Base-by-base conservation (phyloP, 225 moss, liverwort and hornwort species). In the Rhytidiadelphus loreus region DNA sequence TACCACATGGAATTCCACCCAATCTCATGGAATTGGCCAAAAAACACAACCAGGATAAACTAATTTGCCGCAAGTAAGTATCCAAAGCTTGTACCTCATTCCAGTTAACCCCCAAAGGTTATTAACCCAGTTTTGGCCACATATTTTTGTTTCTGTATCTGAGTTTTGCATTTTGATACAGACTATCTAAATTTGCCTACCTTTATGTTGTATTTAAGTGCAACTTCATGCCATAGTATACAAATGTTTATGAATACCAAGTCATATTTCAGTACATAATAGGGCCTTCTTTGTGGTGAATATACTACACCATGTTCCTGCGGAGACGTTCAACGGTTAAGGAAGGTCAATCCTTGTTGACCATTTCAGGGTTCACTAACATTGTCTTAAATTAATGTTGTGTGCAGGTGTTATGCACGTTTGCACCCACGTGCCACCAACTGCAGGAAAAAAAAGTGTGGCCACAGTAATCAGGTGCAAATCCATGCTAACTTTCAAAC, bases 371-470 rank as follows among this genome's bases (percentile, higher is more conserved):
- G 48, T 26, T 52, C 25, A 37, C 7, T 9, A 35, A 26, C 22
- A 60, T n/a, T 61, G 28, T 74, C 66, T 55, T 83, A 43, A 50
- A 9, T 86, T 35, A 16, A 60, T 86, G 44, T 41, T 84, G 46
- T 89, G n/a, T 83, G 91, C 85, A 97, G 95, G 88, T 97, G 97
- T 81, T 95, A 96, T 60, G 97, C 96, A 33, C 95, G 96, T 65
- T 88, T 95, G 59, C 96, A 96, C 78, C 96, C 97, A 8, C 91
- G 95, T 24, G 97, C 96, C 69, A 95, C 96, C 2, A 97, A 97
- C 62, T 95, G 97, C 85, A 90, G 95, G 76, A 96, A 97, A 90
- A 97, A 95, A 57, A 97, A 97, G 89, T 97, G 97, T 58, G 96
- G 97, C 44, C 97, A 96, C 86, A 97, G 94, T 69, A 96, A 95